Evolutionary conservation across 441 rosid species (phyloP).

Genomic region (Macaranga tanarius): DNA sequence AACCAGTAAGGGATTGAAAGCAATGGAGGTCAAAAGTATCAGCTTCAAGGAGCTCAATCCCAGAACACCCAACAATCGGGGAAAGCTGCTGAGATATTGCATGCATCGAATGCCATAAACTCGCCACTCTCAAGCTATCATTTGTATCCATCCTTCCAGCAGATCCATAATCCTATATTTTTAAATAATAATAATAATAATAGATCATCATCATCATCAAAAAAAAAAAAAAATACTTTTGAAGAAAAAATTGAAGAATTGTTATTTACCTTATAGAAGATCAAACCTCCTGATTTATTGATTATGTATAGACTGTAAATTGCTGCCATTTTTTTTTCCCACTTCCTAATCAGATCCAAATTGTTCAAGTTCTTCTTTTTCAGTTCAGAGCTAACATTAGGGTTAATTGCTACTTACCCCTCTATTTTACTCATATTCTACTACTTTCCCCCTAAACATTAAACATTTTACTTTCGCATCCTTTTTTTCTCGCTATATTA

Average conservation of each 20-base stretch:
- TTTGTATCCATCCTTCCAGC: slow-evolving; percentile 90
- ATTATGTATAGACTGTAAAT: slow-evolving; percentile 82
- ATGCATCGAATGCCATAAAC: slow-evolving; percentile 97
- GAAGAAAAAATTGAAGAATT: too few relatives aligned
- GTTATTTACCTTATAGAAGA: slow-evolving; percentile 65
- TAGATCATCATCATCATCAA: too few relatives aligned
- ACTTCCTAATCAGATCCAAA: neutral
- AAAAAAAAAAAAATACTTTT: too few relatives aligned
- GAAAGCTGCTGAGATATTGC: slow-evolving; percentile 96
- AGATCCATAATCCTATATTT: slow-evolving; percentile 77
- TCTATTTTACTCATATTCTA: too few relatives aligned
- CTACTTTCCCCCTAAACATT: too few relatives aligned
- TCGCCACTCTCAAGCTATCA: slow-evolving; percentile 91
- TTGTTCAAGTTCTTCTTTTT: too few relatives aligned
- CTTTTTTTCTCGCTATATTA: too few relatives aligned
- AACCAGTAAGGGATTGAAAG: slow-evolving; percentile 86
- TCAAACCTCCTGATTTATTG: slow-evolving; percentile 91
- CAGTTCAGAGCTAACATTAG: too few relatives aligned
- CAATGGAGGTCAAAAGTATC: slow-evolving; percentile 91
- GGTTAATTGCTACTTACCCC: too few relatives aligned
- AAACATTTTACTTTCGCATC: too few relatives aligned
- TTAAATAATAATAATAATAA: too few relatives aligned
- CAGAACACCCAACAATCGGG: slow-evolving; percentile 70
- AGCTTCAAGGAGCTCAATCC: slow-evolving; percentile 85
- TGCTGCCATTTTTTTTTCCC: slow-evolving; percentile 59